Percentiles rank a stretch among this genome's conserved stretches.
Evolutionary conservation across 1,284 basidiomycete species (phyloP).

Genomic region (Tremellales sp.): DNA sequence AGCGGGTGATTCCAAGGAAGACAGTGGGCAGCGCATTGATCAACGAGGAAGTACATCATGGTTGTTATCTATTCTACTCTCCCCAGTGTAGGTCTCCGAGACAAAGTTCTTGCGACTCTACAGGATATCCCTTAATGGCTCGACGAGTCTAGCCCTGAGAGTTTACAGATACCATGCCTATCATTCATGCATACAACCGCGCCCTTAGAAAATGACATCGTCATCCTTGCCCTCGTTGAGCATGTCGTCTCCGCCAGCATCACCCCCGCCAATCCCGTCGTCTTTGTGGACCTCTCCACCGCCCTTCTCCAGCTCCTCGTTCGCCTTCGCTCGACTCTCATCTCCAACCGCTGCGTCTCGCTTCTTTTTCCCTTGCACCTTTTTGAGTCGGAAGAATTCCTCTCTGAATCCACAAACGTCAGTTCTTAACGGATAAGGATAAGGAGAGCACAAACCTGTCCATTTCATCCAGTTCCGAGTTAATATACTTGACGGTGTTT

Average conservation of each 20-base stretch:
- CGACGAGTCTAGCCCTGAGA: too few species aligned
- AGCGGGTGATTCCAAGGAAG: too few species aligned
- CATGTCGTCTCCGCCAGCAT: slow-evolving; percentile 56
- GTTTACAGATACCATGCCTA: too few species aligned
- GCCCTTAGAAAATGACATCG: slow-evolving; percentile 90
- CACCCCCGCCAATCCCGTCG: slow-evolving; percentile 46
- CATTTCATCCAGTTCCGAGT: slow-evolving; percentile 96
- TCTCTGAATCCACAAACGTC: slow-evolving; percentile 51
- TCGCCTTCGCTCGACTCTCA: slow-evolving; percentile 24
- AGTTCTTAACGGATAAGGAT: not conserved
- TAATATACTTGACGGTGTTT: slow-evolving; percentile 96
- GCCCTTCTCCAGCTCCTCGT: slow-evolving; percentile 30
- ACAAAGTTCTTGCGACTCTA: too few species aligned
- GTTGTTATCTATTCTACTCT: too few species aligned
- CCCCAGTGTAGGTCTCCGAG: too few species aligned
- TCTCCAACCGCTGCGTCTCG: slow-evolving; percentile 54
- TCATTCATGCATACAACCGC: too few species aligned
- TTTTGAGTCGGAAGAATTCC: slow-evolving; percentile 94
- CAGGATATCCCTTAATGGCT: too few species aligned
- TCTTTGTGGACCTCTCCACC: slow-evolving; percentile 47
- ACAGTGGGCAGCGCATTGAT: slow-evolving; percentile 7
- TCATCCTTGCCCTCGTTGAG: slow-evolving; percentile 74
- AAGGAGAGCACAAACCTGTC: slow-evolving; percentile 55
- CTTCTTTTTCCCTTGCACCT: slow-evolving; percentile 97
- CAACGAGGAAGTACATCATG: too few species aligned